Evolutionary conservation across 371 early-diverging fungal species (phyloP), one percentile per base, ranked within the genome.

Genomic region (Mortierella sp.): DNA sequence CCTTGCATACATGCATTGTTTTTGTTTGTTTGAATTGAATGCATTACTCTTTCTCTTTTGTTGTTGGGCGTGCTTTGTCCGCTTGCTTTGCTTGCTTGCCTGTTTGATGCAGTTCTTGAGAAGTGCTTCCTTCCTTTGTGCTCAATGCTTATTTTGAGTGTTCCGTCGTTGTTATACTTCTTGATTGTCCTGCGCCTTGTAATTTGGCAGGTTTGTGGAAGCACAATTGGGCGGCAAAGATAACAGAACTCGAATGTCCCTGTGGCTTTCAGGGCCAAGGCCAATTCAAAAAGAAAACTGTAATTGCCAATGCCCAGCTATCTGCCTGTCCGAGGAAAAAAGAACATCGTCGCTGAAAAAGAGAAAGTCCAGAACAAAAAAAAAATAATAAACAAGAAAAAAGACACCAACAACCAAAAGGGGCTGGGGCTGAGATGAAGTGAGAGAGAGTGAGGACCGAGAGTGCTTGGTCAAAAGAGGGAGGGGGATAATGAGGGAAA

Each of bases 321-420:
- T 14, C 28, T 57, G 11, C 14, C 28, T 57, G 34, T 19, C 61
- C 16, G 8, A n/a, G n/a, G n/a, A n/a, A n/a, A 21, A 6, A 31
- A 6, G 31, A 16, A 5, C 34, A 34, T 19, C 6, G 61, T 34
- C 61, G 61, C 21, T 34, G 61, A 61, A 61, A 61, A 59, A 34
- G 31, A 61, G 61, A 61, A 61, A 8, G 61, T 61, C 61, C 61
- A 34, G 61, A 59, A 61, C 61, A 8, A 34, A 14, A 28, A 13
- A 11, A 28, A 57, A 34, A 31, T 34, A 59, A 13, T 19, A 61
- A 55, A 61, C 57, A 57, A 28, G 28, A 28, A 28, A 2, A 28
- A 28, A 57, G n/a, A n/a, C n/a, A n/a, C n/a, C n/a, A n/a, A n/a
- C n/a, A 57, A 57, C 28, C 28, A n/a, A 57, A 57, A 57, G 57